Conservation (phyloP, 768 basidiomycete species). For the Pulveroboletus sp. region DNA sequence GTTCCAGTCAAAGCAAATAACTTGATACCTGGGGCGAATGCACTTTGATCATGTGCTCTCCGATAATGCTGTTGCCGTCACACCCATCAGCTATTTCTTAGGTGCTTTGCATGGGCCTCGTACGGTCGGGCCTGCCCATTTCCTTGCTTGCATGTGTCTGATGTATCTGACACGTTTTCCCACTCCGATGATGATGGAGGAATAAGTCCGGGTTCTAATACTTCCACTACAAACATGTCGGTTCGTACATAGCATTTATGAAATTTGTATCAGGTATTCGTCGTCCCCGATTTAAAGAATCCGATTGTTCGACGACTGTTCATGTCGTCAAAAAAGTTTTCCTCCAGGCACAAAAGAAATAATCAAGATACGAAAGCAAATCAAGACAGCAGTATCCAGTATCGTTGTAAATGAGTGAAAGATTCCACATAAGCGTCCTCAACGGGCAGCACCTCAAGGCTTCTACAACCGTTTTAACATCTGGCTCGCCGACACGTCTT, state of each 20-base stretch:
- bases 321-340: not conserved
- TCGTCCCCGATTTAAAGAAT: no score
- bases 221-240: no score
- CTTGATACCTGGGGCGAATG: not conserved
- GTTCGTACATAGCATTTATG: no score
- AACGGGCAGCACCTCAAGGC: not conserved
- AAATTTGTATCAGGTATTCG: no score
- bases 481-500: conserved; percentile 38
- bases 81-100: not conserved
- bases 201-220: no score
- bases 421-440: not conserved
- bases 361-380: not conserved
- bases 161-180: not conserved
- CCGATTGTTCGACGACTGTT: no score
- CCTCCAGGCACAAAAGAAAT: not conserved
- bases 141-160: not conserved
- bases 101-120: not conserved
- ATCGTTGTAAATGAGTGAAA: not conserved
- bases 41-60: not conserved
- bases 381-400: not conserved
- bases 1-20: not conserved
- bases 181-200: not conserved
- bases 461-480: conserved; percentile 29
- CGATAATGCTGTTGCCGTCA: not conserved
- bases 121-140: not conserved